phyloP scores from a whole-genome alignment of 306 rosid genomes.

The Mimosa pudica region DNA sequence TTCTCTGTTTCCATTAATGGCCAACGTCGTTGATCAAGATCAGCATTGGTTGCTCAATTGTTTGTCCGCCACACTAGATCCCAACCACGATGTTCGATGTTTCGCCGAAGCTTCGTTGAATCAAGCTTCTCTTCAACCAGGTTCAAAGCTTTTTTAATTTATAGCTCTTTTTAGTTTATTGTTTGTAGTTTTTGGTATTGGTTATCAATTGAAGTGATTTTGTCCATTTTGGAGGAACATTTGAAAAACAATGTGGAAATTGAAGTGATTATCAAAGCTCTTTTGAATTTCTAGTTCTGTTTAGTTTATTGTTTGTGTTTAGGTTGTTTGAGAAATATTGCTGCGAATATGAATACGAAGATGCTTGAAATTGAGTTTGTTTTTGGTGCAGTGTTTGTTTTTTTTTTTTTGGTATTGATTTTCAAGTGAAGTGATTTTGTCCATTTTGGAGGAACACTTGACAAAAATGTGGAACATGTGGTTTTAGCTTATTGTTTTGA shows the following conservation, averaged over 20 bases:
- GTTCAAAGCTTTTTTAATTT: constrained; percentile 36
- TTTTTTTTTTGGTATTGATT: not conserved
- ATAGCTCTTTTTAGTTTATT: constrained; percentile 2
- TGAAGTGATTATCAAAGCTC: not conserved
- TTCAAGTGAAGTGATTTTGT: not conserved
- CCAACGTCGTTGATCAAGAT: constrained; percentile 69
- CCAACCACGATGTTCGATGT: constrained; percentile 82
- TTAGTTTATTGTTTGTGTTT: constrained; percentile 1
- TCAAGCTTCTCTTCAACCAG: constrained; percentile 92
- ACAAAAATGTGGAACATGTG: not conserved
- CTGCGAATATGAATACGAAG: not conserved
- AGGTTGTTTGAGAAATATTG: constrained; percentile 1
- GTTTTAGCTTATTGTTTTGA: not conserved
- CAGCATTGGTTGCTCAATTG: constrained; percentile 91
- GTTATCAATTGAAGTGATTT: too few species aligned
- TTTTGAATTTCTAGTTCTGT: not conserved
- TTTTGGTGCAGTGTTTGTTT: not conserved
- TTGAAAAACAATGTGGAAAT: too few species aligned
- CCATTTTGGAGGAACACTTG: not conserved
- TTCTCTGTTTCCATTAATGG: constrained; percentile 44
- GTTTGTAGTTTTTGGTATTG: too few species aligned
- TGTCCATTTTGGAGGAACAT: too few species aligned
- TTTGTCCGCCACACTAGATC: constrained; percentile 90
- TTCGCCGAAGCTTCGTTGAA: constrained; percentile 90
- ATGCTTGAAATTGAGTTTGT: constrained; percentile 3